phyloP scores from a whole-genome alignment of 2,329 filamentous ascomycete genomes.

The Tolypocladium inflatum region DNA sequence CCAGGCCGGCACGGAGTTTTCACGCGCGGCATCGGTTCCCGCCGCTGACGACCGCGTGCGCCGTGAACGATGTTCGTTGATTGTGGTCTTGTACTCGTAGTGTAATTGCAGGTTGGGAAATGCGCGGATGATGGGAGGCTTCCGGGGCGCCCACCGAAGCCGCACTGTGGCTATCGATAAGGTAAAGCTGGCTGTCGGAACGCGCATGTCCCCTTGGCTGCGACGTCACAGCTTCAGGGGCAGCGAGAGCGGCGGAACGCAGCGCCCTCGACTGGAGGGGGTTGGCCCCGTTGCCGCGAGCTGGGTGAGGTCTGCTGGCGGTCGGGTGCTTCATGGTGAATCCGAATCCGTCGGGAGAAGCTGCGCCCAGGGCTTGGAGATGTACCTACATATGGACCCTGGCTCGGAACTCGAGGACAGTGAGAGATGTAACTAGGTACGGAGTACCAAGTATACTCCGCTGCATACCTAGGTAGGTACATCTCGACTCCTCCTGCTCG shows the following conservation, averaged over 20 bases:
- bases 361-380: background rate
- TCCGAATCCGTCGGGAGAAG: background rate
- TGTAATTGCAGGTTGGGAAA: background rate
- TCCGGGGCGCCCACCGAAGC: background rate
- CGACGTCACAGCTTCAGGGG: background rate
- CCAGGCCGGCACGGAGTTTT: background rate
- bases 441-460: no score
- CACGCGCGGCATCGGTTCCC: no score
- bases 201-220: background rate
- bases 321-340: background rate
- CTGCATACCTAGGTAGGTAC: no score
- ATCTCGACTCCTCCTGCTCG: no score
- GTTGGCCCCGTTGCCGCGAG: background rate
- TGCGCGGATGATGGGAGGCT: background rate
- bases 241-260: background rate
- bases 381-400: no score
- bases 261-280: background rate
- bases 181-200: background rate
- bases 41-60: no score
- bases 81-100: background rate
- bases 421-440: no score
- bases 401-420: no score
- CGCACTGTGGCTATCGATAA: background rate
- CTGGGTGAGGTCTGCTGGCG: background rate
- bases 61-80: no score